Evolutionary conservation across 2,329 filamentous ascomycete species (phyloP), one percentile per base, ranked within the genome.

Genomic region (Calonectria pauciramosa): DNA sequence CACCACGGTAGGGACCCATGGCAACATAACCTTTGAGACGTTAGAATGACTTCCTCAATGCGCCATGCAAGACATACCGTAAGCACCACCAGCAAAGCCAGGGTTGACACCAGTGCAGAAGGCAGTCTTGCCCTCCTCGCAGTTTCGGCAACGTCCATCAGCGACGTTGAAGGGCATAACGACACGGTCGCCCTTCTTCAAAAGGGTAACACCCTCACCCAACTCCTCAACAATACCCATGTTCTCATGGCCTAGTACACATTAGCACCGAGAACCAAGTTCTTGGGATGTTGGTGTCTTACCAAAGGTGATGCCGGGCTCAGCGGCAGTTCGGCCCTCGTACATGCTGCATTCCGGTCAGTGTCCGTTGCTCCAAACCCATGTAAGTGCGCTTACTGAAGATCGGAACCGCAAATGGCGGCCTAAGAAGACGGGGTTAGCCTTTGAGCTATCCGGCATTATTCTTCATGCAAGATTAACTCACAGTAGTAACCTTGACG

Each of bases 131-230:
- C 91, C 91, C 76, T 93, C 90, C 78, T 93, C 91, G 72, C 92
- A 93, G 77, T 93, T 93, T 23, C 88, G 87, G 82, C 92, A 93
- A 16, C 91, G 87, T 1, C 91, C 91, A 77, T 92, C 90, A 9
- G 91, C 91, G 1, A 93, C 91, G 70, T 93, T 93, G 85, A 93
- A 93, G 0, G 92, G 91, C 82, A 93, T 88, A 3, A 93, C 91
- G 5, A 93, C 89, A 2, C 91, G 88, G 75, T 93, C 91, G 3
- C 91, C 91, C 76, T 91, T 90, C 78, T 93, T 89, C 20, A 93
- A 82, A 0, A 92, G 84, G 0, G 90, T 92, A 0, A 93, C 91
- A 8, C 91, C 92, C 3, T 86, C 80, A 1, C 92, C 91, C 0
- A 89, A 80, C 75, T 92, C 88, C 49, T 89, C 86, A 0, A 92